Evolutionary conservation across 2,329 filamentous ascomycete genomes (phyloP).

Genomic region (Leptographium wingfieldii): DNA sequence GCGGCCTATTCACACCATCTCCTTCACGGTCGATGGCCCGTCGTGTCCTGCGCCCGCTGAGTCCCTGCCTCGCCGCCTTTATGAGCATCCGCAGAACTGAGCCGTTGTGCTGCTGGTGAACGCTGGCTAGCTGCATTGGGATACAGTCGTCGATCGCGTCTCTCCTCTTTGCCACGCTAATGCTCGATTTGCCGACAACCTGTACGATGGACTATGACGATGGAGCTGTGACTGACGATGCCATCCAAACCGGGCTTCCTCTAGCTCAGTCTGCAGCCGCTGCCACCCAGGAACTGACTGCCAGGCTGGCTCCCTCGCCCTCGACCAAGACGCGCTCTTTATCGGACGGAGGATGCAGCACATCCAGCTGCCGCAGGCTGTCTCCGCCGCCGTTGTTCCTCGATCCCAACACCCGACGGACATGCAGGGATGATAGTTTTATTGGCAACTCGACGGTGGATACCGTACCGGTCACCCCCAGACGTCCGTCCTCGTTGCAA

Average conservation of each 20-base stretch:
- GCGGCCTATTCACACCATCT: not conserved
- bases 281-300: not conserved
- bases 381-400: conserved; percentile 46
- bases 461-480: conserved; percentile 55
- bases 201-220: conserved; percentile 14
- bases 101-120: not conserved
- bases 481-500: conserved; percentile 50
- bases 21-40: not conserved
- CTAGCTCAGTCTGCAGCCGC: not conserved
- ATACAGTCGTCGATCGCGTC: not conserved
- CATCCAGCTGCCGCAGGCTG: conserved; percentile 31
- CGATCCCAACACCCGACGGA: conserved; percentile 30
- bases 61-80: not conserved
- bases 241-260: not conserved
- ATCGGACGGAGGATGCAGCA: conserved; percentile 45
- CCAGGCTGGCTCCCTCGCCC: conserved; percentile 23
- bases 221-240: conserved; percentile 9
- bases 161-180: not conserved
- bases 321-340: conserved; percentile 47
- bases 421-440: conserved; percentile 55
- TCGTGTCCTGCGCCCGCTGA: not conserved
- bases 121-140: not conserved
- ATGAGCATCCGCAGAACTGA: not conserved
- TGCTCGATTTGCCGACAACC: not conserved
- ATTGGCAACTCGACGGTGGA: conserved; percentile 26